A percentile compares a stretch with the other conserved stretches of the same genome.
phyloP scores from a whole-genome alignment of 495 filamentous ascomycete genomes.

The Chaetomium tenue region DNA sequence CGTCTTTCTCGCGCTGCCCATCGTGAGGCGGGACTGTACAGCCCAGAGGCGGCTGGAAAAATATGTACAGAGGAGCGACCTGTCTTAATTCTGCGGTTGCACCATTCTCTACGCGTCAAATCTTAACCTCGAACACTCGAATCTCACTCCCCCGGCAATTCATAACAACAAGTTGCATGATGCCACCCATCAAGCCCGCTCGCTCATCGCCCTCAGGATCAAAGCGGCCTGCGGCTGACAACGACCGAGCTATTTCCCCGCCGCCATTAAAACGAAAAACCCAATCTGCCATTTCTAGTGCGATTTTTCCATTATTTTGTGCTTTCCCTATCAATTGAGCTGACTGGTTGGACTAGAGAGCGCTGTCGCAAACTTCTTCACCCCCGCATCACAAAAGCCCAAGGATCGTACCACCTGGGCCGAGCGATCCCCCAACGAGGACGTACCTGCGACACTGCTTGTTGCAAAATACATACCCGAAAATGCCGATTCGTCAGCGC shows the following conservation, averaged over 20 bases:
- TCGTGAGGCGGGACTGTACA: too few species aligned
- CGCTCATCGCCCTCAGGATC: neutral
- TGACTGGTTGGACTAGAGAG: constrained; percentile 48
- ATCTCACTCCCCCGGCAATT: too few species aligned
- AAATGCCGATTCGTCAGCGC: constrained; percentile 24
- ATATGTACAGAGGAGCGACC: too few species aligned
- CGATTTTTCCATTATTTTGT: neutral
- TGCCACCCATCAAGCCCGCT: neutral
- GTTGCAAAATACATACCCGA: constrained; percentile 67
- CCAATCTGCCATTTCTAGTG: constrained; percentile 73
- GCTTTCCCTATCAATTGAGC: neutral
- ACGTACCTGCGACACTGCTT: constrained; percentile 58
- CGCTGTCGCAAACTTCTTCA: constrained; percentile 83
- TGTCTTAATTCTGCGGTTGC: too few species aligned
- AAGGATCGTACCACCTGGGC: constrained; percentile 77
- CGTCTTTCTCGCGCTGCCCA: neutral
- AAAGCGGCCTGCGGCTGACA: constrained; percentile 30
- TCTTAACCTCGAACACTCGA: too few species aligned
- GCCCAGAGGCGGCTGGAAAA: too few species aligned
- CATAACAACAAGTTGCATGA: constrained; percentile 9
- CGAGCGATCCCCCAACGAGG: constrained; percentile 50
- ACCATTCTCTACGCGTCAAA: too few species aligned
- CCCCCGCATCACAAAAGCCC: constrained; percentile 78
- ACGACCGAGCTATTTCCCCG: constrained; percentile 51
- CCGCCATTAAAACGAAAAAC: constrained; percentile 62